Conservation (phyloP, 2,329 filamentous ascomycete species). For the Passalora sequoiae region DNA sequence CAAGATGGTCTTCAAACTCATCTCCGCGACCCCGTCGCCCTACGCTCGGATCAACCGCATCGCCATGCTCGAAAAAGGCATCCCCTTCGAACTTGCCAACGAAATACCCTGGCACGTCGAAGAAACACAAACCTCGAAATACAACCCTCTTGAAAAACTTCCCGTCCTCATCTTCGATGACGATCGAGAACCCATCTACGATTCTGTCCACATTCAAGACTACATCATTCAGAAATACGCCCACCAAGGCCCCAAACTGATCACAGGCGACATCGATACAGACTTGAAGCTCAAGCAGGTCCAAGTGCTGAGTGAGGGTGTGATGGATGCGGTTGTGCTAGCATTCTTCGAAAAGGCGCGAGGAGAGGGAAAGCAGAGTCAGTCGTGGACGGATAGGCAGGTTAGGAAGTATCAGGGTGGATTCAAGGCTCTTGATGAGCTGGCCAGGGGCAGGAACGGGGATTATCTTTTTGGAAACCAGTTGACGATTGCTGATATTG, state of each 20-base stretch:
- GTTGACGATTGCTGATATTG: conserved; percentile 22
- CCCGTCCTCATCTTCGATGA: conserved; percentile 19
- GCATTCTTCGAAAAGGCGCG: conserved; percentile 19
- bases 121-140: conserved; percentile 15
- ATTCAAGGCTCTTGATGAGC: conserved; percentile 13
- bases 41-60: conserved; percentile 23
- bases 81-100: conserved; percentile 15
- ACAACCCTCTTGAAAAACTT: conserved; percentile 24
- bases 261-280: conserved; percentile 16
- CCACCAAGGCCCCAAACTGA: conserved; percentile 9
- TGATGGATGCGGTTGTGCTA: conserved; percentile 19
- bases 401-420: conserved; percentile 18
- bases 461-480: conserved; percentile 15
- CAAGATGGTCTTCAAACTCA: conserved; percentile 3
- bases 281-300: conserved; percentile 17
- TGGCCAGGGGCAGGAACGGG: conserved; percentile 8
- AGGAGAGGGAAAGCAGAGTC: conserved; percentile 9
- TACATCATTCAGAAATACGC: conserved; percentile 20
- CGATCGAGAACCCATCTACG: conserved; percentile 19
- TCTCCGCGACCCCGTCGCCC: conserved; percentile 19
- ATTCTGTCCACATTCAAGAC: conserved; percentile 20
- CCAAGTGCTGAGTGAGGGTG: conserved; percentile 14
- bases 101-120: conserved; percentile 19
- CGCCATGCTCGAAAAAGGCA: conserved; percentile 19
- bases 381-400: conserved; percentile 15